These are phyloP conservation scores for Candida qinlingensis DNA, from an alignment of 805 yeast genomes.

Conservation along the genomic window DNA sequence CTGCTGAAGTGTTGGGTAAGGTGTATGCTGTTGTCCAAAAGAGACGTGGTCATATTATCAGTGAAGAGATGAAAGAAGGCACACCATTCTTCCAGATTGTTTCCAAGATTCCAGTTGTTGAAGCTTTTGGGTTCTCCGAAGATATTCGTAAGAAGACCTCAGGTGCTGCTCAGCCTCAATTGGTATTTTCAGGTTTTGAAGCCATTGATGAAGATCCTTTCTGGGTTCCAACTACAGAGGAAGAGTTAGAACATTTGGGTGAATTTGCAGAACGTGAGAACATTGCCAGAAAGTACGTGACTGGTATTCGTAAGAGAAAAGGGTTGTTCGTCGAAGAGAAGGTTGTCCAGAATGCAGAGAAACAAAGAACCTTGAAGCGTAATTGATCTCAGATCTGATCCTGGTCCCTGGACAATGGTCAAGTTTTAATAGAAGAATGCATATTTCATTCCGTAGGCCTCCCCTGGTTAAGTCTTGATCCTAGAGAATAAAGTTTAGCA, in stretches of 20 bases:
- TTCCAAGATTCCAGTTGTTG: slow-evolving; percentile 87
- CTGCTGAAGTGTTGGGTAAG: slow-evolving; percentile 90
- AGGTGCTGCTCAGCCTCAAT: slow-evolving; percentile 96
- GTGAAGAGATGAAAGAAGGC: slow-evolving; percentile 97
- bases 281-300: slow-evolving; percentile 83
- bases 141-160: slow-evolving; percentile 90
- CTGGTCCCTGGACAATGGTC: no score
- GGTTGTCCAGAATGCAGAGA: slow-evolving; percentile 87
- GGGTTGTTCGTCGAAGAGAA: slow-evolving; percentile 89
- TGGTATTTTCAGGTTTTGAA: slow-evolving; percentile 86
- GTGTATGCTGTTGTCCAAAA: slow-evolving; percentile 92
- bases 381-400: slow-evolving; percentile 31
- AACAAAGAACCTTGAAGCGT: slow-evolving; percentile 82
- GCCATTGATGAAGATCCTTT: slow-evolving; percentile 89
- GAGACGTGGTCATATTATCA: slow-evolving; percentile 75
- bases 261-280: slow-evolving; percentile 90
- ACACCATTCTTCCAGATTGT: slow-evolving; percentile 90
- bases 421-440: no score
- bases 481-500: no score
- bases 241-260: slow-evolving; percentile 90
- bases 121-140: slow-evolving; percentile 94
- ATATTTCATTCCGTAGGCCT: no score
- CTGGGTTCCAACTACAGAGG: slow-evolving; percentile 98
- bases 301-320: slow-evolving; percentile 73
- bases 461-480: no score